phyloP scores from a whole-genome alignment of 768 basidiomycete genomes.

The Kwoniella sp. region DNA sequence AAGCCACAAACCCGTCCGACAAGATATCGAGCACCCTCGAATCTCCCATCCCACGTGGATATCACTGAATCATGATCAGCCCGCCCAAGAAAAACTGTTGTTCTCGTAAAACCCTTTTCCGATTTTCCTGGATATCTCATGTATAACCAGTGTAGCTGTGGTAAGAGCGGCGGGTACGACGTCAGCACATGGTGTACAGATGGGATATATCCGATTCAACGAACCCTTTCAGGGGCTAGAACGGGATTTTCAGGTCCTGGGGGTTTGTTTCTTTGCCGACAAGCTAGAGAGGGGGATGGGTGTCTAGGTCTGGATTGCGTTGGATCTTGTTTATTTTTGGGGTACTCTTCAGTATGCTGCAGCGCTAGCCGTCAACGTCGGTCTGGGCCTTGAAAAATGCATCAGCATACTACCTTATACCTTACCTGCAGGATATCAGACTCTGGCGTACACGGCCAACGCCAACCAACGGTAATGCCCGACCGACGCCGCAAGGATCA shows the following conservation, averaged over 20 bases:
- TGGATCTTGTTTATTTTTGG: slow-evolving; percentile 1
- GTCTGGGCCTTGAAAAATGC: too few species aligned
- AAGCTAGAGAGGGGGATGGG: background rate
- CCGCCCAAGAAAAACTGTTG: too few species aligned
- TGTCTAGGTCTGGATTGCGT: background rate
- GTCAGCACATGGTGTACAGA: background rate
- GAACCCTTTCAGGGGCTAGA: background rate
- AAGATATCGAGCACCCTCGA: slow-evolving; percentile 8
- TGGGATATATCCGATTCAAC: slow-evolving; percentile 2
- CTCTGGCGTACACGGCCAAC: background rate
- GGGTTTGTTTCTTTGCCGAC: background rate
- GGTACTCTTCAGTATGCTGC: background rate
- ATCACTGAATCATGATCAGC: background rate
- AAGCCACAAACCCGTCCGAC: slow-evolving; percentile 15
- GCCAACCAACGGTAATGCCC: background rate
- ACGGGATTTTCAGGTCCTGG: slow-evolving; percentile 25
- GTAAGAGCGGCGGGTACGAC: slow-evolving; percentile 5
- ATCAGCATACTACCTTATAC: background rate
- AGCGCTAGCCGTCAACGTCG: too few species aligned
- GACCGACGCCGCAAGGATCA: too few species aligned
- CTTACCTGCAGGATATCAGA: background rate
- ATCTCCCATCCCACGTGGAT: slow-evolving; percentile 13
- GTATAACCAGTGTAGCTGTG: background rate
- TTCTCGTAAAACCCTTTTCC: background rate
- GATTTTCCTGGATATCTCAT: slow-evolving; percentile 11